A percentile compares a stretch with the other conserved stretches of the same genome.
Conservation (phyloP, 2,329 filamentous ascomycete genomes). For the Ceratocystis ficicola region DNA sequence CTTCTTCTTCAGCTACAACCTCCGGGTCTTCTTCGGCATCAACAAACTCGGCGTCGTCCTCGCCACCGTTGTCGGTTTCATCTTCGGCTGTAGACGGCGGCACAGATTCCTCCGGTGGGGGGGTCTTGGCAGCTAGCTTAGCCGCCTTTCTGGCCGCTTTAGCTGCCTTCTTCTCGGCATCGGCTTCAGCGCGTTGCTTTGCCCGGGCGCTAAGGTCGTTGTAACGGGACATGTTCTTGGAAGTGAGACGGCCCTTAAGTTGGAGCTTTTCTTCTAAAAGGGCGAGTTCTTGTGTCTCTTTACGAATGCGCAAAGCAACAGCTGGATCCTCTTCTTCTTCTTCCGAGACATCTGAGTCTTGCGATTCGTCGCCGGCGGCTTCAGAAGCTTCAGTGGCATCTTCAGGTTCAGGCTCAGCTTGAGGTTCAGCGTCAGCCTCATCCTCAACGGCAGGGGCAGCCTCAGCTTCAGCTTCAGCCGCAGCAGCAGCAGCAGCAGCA, state of each 20-base stretch:
- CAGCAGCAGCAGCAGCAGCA: constrained; percentile 5
- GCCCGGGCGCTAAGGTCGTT: constrained; percentile 16
- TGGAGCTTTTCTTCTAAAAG: constrained; percentile 17
- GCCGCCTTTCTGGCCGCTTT: constrained; percentile 31
- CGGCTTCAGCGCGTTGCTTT: constrained; percentile 11
- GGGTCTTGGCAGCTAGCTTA: constrained; percentile 25
- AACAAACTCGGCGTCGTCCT: constrained; percentile 11
- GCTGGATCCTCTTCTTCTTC: constrained; percentile 10
- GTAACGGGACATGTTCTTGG: constrained; percentile 14
- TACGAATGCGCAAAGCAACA: constrained; percentile 8
- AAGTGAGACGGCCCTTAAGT: constrained; percentile 10
- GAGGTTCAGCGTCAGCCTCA: constrained; percentile 2
- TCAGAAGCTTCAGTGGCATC: constrained; percentile 1
- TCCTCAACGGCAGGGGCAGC: neutral
- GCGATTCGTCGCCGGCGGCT: neutral
- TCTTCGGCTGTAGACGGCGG: neutral
- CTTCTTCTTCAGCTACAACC: constrained; percentile 28
- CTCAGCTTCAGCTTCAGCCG: neutral
- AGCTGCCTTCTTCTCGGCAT: constrained; percentile 28
- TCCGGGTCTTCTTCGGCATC: constrained; percentile 20
- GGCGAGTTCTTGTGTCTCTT: constrained; percentile 14
- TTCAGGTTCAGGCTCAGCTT: neutral
- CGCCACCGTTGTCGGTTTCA: constrained; percentile 3
- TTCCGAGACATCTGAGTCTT: constrained; percentile 12
- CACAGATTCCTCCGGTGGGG: constrained; percentile 4